Evolutionary conservation across 164 flowering plant species (phyloP).

Genomic region (Santalum album): DNA sequence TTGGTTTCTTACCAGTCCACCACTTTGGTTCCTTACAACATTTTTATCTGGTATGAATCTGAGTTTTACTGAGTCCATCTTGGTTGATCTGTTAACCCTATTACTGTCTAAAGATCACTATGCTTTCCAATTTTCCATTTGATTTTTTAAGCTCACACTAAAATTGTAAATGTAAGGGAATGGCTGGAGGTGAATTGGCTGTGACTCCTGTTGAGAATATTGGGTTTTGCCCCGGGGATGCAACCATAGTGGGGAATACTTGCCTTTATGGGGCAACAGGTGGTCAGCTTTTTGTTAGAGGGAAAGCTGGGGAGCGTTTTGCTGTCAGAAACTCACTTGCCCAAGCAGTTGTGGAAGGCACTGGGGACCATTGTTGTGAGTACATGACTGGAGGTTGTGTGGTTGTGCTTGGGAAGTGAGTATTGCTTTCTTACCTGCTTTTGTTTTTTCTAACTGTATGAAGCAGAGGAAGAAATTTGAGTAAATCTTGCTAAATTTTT

Average conservation of each 20-base stretch:
- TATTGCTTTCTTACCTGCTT: conserved; percentile 7
- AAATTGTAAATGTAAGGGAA: conserved; percentile 40
- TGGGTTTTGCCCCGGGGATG: conserved; percentile 87
- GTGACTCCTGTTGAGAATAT: conserved; percentile 72
- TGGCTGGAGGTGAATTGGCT: conserved; percentile 96
- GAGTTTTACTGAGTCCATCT: no score
- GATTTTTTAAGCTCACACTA: background rate
- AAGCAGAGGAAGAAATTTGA: background rate
- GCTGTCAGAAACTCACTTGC: conserved; percentile 98
- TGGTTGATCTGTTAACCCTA: no score
- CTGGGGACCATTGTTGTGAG: conserved; percentile 97
- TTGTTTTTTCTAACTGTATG: background rate
- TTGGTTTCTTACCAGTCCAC: no score
- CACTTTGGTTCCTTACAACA: no score
- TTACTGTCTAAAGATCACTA: no score
- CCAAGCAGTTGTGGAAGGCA: conserved; percentile 91
- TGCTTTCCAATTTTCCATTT: background rate
- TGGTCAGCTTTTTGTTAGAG: conserved; percentile 87
- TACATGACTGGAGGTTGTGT: conserved; percentile 99
- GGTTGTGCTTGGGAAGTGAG: conserved; percentile 93
- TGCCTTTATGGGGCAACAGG: conserved; percentile 98
- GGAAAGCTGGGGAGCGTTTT: conserved; percentile 96
- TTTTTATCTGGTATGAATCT: no score
- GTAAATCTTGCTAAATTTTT: conserved; percentile 6
- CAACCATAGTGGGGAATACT: conserved; percentile 93